Percentiles rank a stretch among this genome's conserved stretches.
These are phyloP conservation scores for Penicillium expansum DNA, from an alignment of 2,329 filamentous ascomycete species.

Conservation along the genomic window DNA sequence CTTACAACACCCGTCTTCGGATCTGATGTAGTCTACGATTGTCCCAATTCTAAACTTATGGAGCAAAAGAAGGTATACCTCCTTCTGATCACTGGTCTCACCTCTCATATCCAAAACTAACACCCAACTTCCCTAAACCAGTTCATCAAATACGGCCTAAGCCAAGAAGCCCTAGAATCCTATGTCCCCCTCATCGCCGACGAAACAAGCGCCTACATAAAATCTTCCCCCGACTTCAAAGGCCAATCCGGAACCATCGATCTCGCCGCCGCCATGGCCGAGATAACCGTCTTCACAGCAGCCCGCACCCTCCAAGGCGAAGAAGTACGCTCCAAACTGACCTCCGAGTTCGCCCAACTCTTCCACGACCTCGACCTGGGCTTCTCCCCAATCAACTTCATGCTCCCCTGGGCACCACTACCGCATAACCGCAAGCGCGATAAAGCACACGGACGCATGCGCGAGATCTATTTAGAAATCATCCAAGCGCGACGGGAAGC, in stretches of 20 bases:
- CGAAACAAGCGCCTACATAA: constrained; percentile 53
- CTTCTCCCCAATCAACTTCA: constrained; percentile 78
- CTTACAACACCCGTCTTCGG: constrained; percentile 73
- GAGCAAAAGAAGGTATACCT: constrained; percentile 84
- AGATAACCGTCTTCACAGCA: constrained; percentile 80
- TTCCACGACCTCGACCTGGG: constrained; percentile 80
- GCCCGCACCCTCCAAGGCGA: constrained; percentile 71
- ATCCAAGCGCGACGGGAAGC: constrained; percentile 61
- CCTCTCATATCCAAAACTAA: neutral
- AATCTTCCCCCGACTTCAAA: constrained; percentile 56
- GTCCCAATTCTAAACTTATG: constrained; percentile 88
- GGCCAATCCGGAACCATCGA: constrained; percentile 61
- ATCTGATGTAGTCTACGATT: constrained; percentile 84
- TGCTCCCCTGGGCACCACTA: constrained; percentile 74
- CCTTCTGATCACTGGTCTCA: neutral
- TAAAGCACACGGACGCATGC: constrained; percentile 67
- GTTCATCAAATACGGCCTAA: constrained; percentile 65
- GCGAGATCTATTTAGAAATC: constrained; percentile 67
- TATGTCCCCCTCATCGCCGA: constrained; percentile 84
- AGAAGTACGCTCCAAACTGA: constrained; percentile 70
- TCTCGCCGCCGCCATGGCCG: constrained; percentile 65
- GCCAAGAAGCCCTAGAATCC: constrained; percentile 57
- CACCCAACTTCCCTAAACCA: constrained; percentile 1
- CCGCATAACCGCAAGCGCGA: constrained; percentile 74
- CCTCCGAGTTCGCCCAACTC: constrained; percentile 68